A percentile compares a stretch with the other conserved stretches of the same genome.
Evolutionary conservation across 148 eudicot genomes (phyloP).

Genomic region (Linanthus parryae): DNA sequence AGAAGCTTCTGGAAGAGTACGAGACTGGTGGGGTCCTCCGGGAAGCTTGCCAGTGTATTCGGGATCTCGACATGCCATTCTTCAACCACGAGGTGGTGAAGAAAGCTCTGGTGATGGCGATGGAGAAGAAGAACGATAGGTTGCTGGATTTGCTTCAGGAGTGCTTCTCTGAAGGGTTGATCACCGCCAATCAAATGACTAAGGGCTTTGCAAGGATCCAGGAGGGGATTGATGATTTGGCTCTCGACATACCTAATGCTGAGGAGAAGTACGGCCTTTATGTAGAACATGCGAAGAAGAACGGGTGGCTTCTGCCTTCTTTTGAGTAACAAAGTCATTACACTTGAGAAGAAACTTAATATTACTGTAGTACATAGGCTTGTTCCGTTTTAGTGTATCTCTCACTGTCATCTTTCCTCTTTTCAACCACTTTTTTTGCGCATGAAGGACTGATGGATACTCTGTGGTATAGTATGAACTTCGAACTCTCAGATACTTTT

Average conservation of each 20-base stretch:
- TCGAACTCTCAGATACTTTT: too few relatives aligned
- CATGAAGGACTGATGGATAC: too few relatives aligned
- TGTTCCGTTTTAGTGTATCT: too few relatives aligned
- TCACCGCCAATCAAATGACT: constrained; percentile 88
- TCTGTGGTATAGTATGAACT: too few relatives aligned
- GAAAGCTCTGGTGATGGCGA: constrained; percentile 91
- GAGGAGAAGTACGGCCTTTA: constrained; percentile 53
- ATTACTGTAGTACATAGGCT: too few relatives aligned
- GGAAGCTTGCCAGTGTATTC: constrained; percentile 89
- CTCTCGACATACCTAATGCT: constrained; percentile 92
- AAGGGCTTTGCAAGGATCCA: constrained; percentile 72
- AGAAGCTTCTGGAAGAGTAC: constrained; percentile 83
- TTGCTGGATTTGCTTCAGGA: constrained; percentile 76
- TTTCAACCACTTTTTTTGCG: too few relatives aligned
- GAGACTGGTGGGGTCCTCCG: constrained; percentile 77
- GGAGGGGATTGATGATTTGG: constrained; percentile 87
- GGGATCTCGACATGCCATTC: constrained; percentile 93
- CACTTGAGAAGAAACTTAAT: constrained; percentile 20
- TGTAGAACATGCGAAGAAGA: constrained; percentile 42
- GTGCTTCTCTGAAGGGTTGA: constrained; percentile 79
- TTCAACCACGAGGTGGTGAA: constrained; percentile 97
- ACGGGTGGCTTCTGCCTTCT: constrained; percentile 52
- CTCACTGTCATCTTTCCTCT: too few relatives aligned
- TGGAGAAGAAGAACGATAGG: constrained; percentile 94
- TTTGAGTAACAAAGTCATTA: constrained; percentile 15